Base-by-base conservation (phyloP, 148 eudicot genomes). In the Rhododendron williamsianum region DNA sequence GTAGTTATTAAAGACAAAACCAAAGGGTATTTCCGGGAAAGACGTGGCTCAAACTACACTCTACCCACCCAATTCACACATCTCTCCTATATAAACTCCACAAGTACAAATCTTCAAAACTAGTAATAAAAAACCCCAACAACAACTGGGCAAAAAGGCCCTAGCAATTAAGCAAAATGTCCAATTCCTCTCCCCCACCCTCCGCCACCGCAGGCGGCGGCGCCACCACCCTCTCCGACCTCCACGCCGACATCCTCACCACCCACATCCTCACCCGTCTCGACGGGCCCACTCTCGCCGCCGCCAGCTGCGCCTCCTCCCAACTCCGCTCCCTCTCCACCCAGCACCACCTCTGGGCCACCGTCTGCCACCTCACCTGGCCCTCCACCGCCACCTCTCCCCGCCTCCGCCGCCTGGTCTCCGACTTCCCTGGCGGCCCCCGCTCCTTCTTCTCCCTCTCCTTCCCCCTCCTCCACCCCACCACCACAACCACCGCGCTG, bases 241-340 rank as follows among this genome's bases (percentile, higher is more conserved):
- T 96, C 58, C 94, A 92, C n/a, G 54, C 87, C 2, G 95, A 96
- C 85, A 56, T 96, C 36, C 81, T 96, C 52, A 86, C 88, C 36
- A 4, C 94, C 54, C 94, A 95, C 89, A 89, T 96, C 71, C 91
- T 96, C 43, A 88, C 92, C n/a, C 89, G 88, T 15, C 90, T 96
- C 12, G 98, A 96, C 85, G 99, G 99, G 9, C 87, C 90, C 78
- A 86, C 91, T 52, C 91, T 96, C 36, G 93, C 94, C 38, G 83
- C 97, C 36, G 82, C 91, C 83, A 84, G 91, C 85, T 91, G 88
- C 89, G 87, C 89, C 86, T 93, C 94, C 86, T 71, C 97, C 76
- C 82, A 88, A 18, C 93, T 96, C 87, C 91, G 72, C 86, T 88
- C 91, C 63, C 89, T 93, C 67, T 87, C 94, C 76, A 84, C 92